Conservation (phyloP, 2,329 filamentous ascomycete species). For the Claviceps humidiphila region DNA sequence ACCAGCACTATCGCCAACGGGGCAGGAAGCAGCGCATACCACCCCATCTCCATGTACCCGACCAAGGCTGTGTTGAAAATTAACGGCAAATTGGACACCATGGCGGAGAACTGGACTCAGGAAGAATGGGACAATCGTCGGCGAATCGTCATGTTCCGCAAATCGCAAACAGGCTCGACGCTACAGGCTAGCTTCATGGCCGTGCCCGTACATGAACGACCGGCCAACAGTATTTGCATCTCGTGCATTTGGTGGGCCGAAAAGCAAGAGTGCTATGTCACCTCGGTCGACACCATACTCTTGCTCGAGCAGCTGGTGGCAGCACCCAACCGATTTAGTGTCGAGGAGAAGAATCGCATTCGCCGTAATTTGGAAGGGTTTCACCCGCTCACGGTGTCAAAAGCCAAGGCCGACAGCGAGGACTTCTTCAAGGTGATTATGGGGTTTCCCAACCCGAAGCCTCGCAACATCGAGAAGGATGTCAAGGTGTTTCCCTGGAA, state of each 20-base stretch:
- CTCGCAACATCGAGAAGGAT: conserved; percentile 96
- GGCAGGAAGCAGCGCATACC: conserved; percentile 39
- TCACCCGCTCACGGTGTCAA: conserved; percentile 83
- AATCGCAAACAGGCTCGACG: conserved; percentile 68
- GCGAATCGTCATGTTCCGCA: conserved; percentile 77
- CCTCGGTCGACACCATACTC: conserved; percentile 91
- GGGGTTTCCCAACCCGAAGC: conserved; percentile 90
- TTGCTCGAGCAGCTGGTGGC: conserved; percentile 85
- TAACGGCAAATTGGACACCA: conserved; percentile 68
- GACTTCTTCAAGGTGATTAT: conserved; percentile 99
- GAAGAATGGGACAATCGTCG: conserved; percentile 72
- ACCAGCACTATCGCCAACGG: conserved; percentile 39
- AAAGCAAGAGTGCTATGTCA: conserved; percentile 82
- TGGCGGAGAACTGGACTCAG: conserved; percentile 70
- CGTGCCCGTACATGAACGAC: conserved; percentile 64
- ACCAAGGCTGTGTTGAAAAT: conserved; percentile 78
- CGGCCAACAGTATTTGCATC: conserved; percentile 78
- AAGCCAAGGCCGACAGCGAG: conserved; percentile 81
- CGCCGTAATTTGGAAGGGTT: conserved; percentile 91
- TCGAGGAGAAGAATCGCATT: conserved; percentile 98
- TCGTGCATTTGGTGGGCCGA: conserved; percentile 97
- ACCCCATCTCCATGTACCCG: conserved; percentile 69
- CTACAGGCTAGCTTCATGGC: conserved; percentile 70
- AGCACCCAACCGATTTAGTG: conserved; percentile 63
- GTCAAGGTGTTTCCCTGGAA: conserved; percentile 99